phyloP scores from a whole-genome alignment of 768 basidiomycete species.

The Bullera alba region DNA sequence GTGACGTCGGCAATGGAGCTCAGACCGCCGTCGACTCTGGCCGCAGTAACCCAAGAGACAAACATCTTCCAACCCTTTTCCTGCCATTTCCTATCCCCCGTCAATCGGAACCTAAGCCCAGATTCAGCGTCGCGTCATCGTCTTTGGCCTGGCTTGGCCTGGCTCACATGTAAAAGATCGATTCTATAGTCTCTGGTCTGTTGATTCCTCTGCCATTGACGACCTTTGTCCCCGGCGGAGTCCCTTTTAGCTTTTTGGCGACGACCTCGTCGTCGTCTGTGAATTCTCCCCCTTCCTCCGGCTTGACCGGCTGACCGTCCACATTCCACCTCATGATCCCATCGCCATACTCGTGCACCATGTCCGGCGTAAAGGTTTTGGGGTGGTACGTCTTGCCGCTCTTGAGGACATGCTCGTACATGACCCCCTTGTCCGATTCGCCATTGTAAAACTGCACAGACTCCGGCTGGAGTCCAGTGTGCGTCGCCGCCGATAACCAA shows the following conservation, averaged over 20 bases:
- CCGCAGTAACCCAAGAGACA: slow-evolving; percentile 38
- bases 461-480: slow-evolving; percentile 44
- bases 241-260: slow-evolving; percentile 22
- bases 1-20: slow-evolving; percentile 45
- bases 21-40: slow-evolving; percentile 41
- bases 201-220: slow-evolving; percentile 39
- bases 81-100: slow-evolving; percentile 50
- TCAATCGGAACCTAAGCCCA: slow-evolving; percentile 41
- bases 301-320: slow-evolving; percentile 9
- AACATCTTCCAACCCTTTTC: slow-evolving; percentile 51
- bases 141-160: not conserved
- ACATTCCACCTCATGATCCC: slow-evolving; percentile 15
- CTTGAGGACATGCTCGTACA: not conserved
- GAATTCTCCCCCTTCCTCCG: slow-evolving; percentile 4
- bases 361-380: not conserved
- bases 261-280: slow-evolving; percentile 2
- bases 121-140: not conserved
- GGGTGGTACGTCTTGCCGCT: not conserved
- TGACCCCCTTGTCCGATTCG: not conserved
- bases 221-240: slow-evolving; percentile 32
- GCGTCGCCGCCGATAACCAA: slow-evolving; percentile 43
- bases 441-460: slow-evolving; percentile 30
- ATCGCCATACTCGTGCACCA: slow-evolving; percentile 16
- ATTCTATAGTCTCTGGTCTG: slow-evolving; percentile 49
- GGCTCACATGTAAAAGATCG: slow-evolving; percentile 36